Conservation (phyloP, 768 basidiomycete species). For the Tremella yokohamensis region DNA sequence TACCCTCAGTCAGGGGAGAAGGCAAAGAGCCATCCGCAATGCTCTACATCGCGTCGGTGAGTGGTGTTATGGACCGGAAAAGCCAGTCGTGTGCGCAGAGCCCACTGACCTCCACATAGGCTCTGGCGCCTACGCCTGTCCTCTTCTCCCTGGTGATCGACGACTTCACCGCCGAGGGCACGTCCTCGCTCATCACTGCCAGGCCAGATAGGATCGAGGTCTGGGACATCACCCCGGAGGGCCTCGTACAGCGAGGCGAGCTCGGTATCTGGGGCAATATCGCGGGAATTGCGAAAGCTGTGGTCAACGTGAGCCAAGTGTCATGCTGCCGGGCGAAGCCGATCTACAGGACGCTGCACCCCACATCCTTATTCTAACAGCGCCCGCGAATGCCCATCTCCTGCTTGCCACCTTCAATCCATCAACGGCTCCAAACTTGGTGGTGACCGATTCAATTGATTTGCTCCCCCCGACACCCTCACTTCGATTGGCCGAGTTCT, state of each 20-base stretch:
- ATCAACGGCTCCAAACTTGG: constrained; percentile 14
- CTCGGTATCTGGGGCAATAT: constrained; percentile 48
- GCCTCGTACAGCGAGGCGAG: constrained; percentile 28
- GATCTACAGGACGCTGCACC: constrained; percentile 30
- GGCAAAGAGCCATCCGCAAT: constrained; percentile 11
- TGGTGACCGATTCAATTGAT: constrained; percentile 26
- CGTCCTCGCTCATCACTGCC: constrained; percentile 40
- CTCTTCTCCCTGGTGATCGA: constrained; percentile 30
- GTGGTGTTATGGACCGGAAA: constrained; percentile 6
- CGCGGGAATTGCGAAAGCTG: constrained; percentile 39
- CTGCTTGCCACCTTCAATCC: constrained; percentile 33
- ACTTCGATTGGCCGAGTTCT: constrained; percentile 46
- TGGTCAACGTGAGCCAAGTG: constrained; percentile 25
- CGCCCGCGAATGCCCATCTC: constrained; percentile 45
- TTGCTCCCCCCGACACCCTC: constrained; percentile 39
- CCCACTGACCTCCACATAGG: constrained; percentile 22
- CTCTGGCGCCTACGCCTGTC: constrained; percentile 46
- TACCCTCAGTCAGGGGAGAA: too few species aligned
- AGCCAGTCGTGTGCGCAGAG: too few species aligned
- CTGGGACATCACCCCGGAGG: constrained; percentile 31
- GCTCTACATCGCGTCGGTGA: constrained; percentile 46
- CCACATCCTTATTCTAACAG: constrained; percentile 40
- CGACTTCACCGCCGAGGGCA: constrained; percentile 19
- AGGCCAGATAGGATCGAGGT: constrained; percentile 46
- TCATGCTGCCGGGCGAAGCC: background rate